A percentile compares a stretch with the other conserved stretches of the same genome.
Conservation (phyloP, 2,329 filamentous ascomycete species). For the Neoarthrinium moseri region DNA sequence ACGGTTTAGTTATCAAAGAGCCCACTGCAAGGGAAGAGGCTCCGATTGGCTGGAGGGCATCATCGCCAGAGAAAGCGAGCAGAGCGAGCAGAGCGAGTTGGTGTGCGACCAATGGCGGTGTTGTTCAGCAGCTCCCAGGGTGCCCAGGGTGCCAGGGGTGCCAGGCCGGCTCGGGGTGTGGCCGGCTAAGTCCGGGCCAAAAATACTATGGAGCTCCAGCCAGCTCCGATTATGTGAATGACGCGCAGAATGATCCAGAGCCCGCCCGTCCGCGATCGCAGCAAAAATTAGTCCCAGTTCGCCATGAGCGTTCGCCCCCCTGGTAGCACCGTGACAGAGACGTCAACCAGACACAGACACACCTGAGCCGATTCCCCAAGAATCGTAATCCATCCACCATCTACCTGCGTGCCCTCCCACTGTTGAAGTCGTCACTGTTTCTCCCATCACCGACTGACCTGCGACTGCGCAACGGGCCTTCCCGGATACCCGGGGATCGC, state of each 20-base stretch:
- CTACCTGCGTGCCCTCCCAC: too few species aligned
- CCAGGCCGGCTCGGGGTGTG: background rate
- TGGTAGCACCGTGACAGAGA: too few species aligned
- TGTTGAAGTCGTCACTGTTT: too few species aligned
- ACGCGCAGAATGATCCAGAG: constrained; percentile 17
- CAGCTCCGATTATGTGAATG: constrained; percentile 17
- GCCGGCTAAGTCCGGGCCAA: constrained; percentile 2
- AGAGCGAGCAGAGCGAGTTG: background rate
- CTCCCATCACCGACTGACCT: background rate
- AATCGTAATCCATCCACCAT: too few species aligned
- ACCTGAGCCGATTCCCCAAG: too few species aligned
- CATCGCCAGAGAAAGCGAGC: too few species aligned
- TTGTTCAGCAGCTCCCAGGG: background rate
- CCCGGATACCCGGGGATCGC: constrained; percentile 24
- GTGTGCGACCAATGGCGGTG: background rate
- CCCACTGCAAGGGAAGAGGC: background rate
- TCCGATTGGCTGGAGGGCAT: constrained; percentile 3
- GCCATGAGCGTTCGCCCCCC: constrained; percentile 2
- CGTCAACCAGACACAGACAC: too few species aligned
- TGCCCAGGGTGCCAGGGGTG: background rate
- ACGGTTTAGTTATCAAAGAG: background rate
- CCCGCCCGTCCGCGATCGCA: constrained; percentile 8
- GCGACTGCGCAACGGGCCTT: constrained; percentile 16
- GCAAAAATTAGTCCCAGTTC: background rate
- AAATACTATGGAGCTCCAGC: too few species aligned